phyloP scores from a whole-genome alignment of 176 grass and related monocot genomes.

The Alopecurus myosuroides region DNA sequence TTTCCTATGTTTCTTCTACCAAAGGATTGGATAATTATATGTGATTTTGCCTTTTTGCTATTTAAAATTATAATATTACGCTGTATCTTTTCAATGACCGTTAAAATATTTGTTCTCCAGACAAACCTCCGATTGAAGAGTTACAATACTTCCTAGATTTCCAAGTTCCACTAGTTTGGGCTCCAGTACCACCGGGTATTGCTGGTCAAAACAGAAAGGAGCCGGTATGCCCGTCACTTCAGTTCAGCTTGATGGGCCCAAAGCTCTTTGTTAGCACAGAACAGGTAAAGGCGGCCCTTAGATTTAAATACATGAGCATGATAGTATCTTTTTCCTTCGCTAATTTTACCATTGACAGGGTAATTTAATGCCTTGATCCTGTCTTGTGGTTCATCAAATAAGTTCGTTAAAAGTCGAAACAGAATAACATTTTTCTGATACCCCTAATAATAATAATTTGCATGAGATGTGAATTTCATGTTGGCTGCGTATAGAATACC shows the following conservation, averaged over 20 bases:
- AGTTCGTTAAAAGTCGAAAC: not conserved
- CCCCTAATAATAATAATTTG: not conserved
- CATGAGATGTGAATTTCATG: not conserved
- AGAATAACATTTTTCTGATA: conserved; percentile 2
- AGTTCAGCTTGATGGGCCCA: conserved; percentile 91
- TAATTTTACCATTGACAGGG: not conserved
- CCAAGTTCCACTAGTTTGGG: conserved; percentile 84
- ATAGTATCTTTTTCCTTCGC: not conserved
- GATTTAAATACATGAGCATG: not conserved
- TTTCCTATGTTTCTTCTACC: conserved; percentile 2
- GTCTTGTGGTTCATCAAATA: not conserved
- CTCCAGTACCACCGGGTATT: conserved; percentile 73
- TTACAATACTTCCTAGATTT: conserved; percentile 98
- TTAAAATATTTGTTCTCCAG: conserved; percentile 49
- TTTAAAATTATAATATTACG: not conserved
- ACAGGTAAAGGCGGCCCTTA: conserved; percentile 56
- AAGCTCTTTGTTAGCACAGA: conserved; percentile 97
- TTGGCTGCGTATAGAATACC: not conserved
- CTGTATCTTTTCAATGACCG: conserved; percentile 14
- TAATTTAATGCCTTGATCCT: not conserved
- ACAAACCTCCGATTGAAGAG: conserved; percentile 94
- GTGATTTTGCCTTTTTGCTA: not conserved
- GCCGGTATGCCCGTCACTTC: conserved; percentile 89
- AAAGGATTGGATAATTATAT: not conserved
- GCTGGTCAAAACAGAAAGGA: conserved; percentile 86